Evolutionary conservation across 2,329 filamentous ascomycete species (phyloP).

Genomic region (Stagonosporopsis chrysanthemi): DNA sequence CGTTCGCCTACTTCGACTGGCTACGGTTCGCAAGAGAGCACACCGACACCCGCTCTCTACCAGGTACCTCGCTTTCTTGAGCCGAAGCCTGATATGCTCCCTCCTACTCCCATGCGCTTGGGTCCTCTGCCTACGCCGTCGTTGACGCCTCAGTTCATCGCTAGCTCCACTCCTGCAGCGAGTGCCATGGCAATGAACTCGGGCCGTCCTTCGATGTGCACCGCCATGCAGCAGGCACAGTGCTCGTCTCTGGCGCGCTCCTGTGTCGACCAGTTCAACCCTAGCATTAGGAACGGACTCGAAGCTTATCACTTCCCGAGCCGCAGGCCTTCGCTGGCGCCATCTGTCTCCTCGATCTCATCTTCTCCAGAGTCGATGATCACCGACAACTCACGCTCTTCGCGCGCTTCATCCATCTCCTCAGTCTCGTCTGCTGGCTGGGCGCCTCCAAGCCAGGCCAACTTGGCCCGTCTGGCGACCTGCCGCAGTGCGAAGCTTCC

Average conservation of each 20-base stretch:
- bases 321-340: constrained; percentile 57
- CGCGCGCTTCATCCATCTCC: constrained; percentile 63
- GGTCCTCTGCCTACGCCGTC: constrained; percentile 67
- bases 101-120: constrained; percentile 63
- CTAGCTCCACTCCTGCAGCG: constrained; percentile 67
- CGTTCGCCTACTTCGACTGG: constrained; percentile 35
- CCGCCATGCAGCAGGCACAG: constrained; percentile 65
- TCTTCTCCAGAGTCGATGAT: constrained; percentile 71
- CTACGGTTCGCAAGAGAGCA: constrained; percentile 51
- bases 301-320: constrained; percentile 58
- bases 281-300: constrained; percentile 49
- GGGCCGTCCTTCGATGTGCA: constrained; percentile 64
- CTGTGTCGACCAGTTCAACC: constrained; percentile 59
- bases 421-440: constrained; percentile 59
- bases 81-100: constrained; percentile 58
- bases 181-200: constrained; percentile 59
- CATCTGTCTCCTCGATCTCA: constrained; percentile 59
- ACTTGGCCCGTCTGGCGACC: constrained; percentile 60
- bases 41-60: constrained; percentile 52
- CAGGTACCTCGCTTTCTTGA: constrained; percentile 59
- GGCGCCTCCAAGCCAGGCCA: constrained; percentile 60
- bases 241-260: constrained; percentile 63
- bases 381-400: constrained; percentile 65
- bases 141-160: constrained; percentile 64
- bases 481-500: constrained; percentile 59